These are phyloP conservation scores for Tolypocladium endophyticum DNA, from an alignment of 2,329 filamentous ascomycete genomes.

Conservation along the genomic window DNA sequence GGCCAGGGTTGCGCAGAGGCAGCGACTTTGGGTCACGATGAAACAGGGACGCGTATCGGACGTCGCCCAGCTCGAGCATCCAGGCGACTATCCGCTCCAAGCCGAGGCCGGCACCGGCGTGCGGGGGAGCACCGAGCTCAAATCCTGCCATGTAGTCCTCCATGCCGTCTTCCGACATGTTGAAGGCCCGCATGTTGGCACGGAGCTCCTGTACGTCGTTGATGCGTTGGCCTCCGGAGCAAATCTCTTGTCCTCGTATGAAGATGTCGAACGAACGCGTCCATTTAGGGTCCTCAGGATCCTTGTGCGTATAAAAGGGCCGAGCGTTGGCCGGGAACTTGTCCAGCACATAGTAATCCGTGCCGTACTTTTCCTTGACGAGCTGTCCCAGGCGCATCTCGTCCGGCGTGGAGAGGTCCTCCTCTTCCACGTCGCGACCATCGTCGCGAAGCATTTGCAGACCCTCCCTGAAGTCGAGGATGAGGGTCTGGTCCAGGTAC, in stretches of 20 bases:
- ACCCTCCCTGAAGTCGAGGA: slow-evolving; percentile 70
- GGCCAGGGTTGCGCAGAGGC: slow-evolving; percentile 51
- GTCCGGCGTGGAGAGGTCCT: slow-evolving; percentile 76
- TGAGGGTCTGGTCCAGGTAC: slow-evolving; percentile 75
- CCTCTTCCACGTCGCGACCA: slow-evolving; percentile 67
- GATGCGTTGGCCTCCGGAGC: slow-evolving; percentile 87
- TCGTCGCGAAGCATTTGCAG: slow-evolving; percentile 77
- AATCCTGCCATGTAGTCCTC: slow-evolving; percentile 85
- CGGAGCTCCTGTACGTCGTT: slow-evolving; percentile 68
- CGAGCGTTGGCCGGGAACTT: slow-evolving; percentile 79
- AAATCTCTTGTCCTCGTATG: slow-evolving; percentile 83
- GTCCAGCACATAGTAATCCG: slow-evolving; percentile 90
- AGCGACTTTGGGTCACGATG: slow-evolving; percentile 82
- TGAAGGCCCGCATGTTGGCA: slow-evolving; percentile 63
- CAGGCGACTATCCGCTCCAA: slow-evolving; percentile 83
- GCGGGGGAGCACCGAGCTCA: slow-evolving; percentile 77
- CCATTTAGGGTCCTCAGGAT: slow-evolving; percentile 57
- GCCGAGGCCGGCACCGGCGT: slow-evolving; percentile 83
- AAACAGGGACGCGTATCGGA: slow-evolving; percentile 79
- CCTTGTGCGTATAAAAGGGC: slow-evolving; percentile 86
- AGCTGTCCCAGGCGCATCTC: slow-evolving; percentile 79
- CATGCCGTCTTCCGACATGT: slow-evolving; percentile 73
- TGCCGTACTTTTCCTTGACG: slow-evolving; percentile 75
- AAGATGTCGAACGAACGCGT: slow-evolving; percentile 97
- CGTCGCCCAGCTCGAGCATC: slow-evolving; percentile 77